Base-by-base conservation (phyloP, 2,329 filamentous ascomycete genomes). In the Aspergillus aculeatinus region DNA sequence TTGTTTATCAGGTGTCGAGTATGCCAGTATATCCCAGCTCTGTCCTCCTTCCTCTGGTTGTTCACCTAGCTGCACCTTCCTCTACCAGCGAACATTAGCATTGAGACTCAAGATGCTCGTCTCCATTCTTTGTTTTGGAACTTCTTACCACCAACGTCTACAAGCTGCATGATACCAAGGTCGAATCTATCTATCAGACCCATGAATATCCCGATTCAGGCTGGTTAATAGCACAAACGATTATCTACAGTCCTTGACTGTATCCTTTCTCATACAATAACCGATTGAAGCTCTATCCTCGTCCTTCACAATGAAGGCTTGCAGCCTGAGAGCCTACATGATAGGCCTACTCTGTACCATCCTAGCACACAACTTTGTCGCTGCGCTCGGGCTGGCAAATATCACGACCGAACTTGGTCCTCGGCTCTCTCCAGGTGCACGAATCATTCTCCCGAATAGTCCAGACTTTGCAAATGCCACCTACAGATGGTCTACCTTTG, bases 401-500 rank as follows among this genome's bases (percentile, higher is more conserved):
- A 58, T 60, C 25, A 19, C 25, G 2, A 44, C 21, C 16, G n/a
- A 31, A 5, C 23, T 63, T 27, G 14, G 14, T 5, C 35, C 51
- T 5, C 48, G 51, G 23, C 59, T 65, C 12, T 63, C 61, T 19
- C 35, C 12, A 5, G 39, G 33, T 2, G 61, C 61, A 3, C 48
- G 50, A 9, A 62, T 65, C 10, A 58, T 60, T 29, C 58, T 61
- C 6, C 61, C 61, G 7, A 29, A 51, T 3, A 47, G 33, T 12
- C 33, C 48, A 1, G 23, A 27, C 5, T 65, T 61, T 11, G 50
- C 33, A 2, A n/a, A 47, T 35, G 63, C 63, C 2, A 63, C 58
- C 4, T 31, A 27, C 2, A 49, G 63, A 47, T 63, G 61, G 61
- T 65, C 63, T 6, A 9, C 56, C 2, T 65, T 51, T 12, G 27